These are phyloP conservation scores for Porodaedalea pini DNA, from an alignment of 1,284 basidiomycete species.

Conservation along the genomic window DNA sequence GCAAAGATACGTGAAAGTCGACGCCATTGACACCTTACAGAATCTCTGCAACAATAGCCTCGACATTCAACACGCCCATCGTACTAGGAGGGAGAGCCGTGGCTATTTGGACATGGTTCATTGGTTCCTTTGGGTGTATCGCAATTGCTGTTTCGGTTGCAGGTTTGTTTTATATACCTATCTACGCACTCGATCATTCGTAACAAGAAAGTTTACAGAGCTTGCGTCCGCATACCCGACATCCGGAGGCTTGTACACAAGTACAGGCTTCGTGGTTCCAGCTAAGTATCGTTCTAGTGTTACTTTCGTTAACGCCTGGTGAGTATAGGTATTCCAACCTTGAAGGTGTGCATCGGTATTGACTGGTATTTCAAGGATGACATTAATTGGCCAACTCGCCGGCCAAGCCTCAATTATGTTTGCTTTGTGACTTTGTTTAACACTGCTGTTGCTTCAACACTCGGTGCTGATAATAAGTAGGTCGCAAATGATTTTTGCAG, in stretches of 20 bases:
- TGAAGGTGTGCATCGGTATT: not conserved
- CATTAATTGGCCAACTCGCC: constrained; percentile 23
- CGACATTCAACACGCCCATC: constrained; percentile 24
- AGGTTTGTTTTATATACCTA: constrained; percentile 8
- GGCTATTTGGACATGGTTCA: constrained; percentile 25
- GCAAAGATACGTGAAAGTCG: not conserved
- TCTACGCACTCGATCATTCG: not conserved
- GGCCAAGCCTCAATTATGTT: constrained; percentile 23
- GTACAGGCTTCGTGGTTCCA: constrained; percentile 24
- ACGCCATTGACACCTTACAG: not conserved
- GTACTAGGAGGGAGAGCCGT: constrained; percentile 23
- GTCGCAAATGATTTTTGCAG: constrained; percentile 25
- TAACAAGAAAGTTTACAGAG: constrained; percentile 10
- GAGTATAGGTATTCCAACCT: not conserved
- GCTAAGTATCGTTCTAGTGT: constrained; percentile 18
- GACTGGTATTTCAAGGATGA: constrained; percentile 18
- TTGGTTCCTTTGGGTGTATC: constrained; percentile 23
- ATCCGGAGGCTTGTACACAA: constrained; percentile 23
- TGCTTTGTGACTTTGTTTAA: constrained; percentile 15
- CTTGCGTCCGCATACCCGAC: constrained; percentile 25
- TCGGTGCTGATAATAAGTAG: not conserved
- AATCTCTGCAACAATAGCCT: constrained; percentile 23
- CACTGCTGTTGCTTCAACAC: not conserved
- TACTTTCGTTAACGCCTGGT: constrained; percentile 23
- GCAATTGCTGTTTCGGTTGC: constrained; percentile 24